Conservation (phyloP, 345 rosid genomes). For the Hibiscus mutabilis region DNA sequence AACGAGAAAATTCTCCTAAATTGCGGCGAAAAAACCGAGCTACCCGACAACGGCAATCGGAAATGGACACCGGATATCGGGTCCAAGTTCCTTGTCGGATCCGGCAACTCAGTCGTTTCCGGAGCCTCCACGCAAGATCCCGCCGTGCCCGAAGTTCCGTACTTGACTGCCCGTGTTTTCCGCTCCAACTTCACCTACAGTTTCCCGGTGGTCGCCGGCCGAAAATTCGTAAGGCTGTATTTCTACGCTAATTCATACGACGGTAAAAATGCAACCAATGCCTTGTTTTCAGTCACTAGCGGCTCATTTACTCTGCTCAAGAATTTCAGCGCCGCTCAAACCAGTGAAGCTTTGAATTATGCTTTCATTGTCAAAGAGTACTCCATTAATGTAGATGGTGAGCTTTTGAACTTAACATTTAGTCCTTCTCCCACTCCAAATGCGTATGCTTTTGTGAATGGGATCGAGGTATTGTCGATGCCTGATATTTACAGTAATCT, state of each 20-base stretch:
- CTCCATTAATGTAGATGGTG: constrained; percentile 47
- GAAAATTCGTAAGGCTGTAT: constrained; percentile 68
- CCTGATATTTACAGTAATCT: constrained; percentile 62
- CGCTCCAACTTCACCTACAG: constrained; percentile 57
- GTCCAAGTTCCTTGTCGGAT: constrained; percentile 46
- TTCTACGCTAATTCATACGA: constrained; percentile 70
- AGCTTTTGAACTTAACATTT: constrained; percentile 56
- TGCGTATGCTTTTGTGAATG: constrained; percentile 80
- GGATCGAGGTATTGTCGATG: constrained; percentile 89
- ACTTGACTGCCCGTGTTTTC: constrained; percentile 72
- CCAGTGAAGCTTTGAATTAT: constrained; percentile 57
- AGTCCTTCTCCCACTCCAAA: constrained; percentile 37
- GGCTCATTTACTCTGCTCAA: constrained; percentile 64
- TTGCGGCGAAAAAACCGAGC: constrained; percentile 54
- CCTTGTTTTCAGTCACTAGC: constrained; percentile 56
- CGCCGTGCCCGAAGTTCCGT: constrained; percentile 57
- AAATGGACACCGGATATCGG: constrained; percentile 69
- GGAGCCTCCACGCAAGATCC: constrained; percentile 59
- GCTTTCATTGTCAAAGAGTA: constrained; percentile 71
- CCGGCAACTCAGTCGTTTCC: constrained; percentile 36
- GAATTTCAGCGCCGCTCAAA: constrained; percentile 84
- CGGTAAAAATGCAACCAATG: constrained; percentile 46
- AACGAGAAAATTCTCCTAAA: constrained; percentile 54
- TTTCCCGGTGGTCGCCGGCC: constrained; percentile 72
- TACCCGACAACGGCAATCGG: constrained; percentile 42